Base-by-base conservation (phyloP, 345 rosid species). In the Salix dunnii region DNA sequence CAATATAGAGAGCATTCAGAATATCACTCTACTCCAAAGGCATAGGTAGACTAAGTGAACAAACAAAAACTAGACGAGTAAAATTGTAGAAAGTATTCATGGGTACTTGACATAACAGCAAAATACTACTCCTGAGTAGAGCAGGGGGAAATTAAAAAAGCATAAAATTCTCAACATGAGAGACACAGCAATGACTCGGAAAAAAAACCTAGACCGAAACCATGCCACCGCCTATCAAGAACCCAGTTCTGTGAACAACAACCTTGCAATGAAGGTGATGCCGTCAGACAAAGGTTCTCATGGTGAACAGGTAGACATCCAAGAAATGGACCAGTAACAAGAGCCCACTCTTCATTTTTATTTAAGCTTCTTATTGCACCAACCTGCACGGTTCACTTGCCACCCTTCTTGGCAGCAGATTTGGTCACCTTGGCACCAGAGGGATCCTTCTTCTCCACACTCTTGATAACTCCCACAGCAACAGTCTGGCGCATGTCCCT, bases 401-500 rank as follows among this genome's bases (percentile, higher is more conserved):
- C 87, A 53, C 89, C 90, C 89, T 93, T 93, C 93, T 93, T 93
- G 36, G 77, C 92, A 21, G 97, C 96, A 40, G 97, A 87, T 73
- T 92, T 92, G 66, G 94, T 92, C 10, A 92, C 97, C 91, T 92
- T 92, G 20, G 97, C 97, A 10, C 91, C 93, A 6, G 77, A 12
- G 0, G 94, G 94, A 62, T 92, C 97, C 88, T 92, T 92, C 89
- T 92, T 92, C 82, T 92, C 97, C 9, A 92, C 97, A 0, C 35
- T 89, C 90, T 92, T 92, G 82, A 90, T 92, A 20, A 90, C 94
- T n/a, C 94, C 97, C 0, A 92, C 95, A 17, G 95, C 97, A 0
- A 92, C 97, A 0, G 94, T 92, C 87, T 92, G 97, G 11, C 97
- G 89, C 97, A 92, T 92, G 83, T 92, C 97, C 80, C 96, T 86